These are phyloP conservation scores for Persicaria maculosa DNA, from an alignment of 148 eudicot species.

Conservation along the genomic window DNA sequence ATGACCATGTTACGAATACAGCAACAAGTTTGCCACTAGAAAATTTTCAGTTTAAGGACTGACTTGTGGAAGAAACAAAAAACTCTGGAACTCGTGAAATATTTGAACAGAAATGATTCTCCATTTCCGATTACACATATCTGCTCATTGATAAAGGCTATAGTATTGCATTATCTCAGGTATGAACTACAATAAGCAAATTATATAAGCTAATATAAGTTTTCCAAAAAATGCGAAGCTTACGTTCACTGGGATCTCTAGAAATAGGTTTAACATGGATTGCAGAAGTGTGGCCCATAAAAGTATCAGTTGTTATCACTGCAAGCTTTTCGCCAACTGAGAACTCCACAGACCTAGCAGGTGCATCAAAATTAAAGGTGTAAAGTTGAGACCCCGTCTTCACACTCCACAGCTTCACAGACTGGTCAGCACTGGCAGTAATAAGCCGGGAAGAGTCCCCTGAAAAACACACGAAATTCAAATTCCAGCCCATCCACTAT, in stretches of 20 bases:
- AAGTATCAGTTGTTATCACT: slow-evolving; percentile 82
- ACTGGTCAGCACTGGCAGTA: slow-evolving; percentile 96
- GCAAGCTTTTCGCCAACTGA: slow-evolving; percentile 73
- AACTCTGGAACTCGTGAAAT: not conserved
- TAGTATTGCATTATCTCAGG: not conserved
- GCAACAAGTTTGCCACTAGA: not conserved
- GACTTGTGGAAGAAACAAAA: not conserved
- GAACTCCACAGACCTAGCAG: slow-evolving; percentile 78
- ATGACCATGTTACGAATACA: not conserved
- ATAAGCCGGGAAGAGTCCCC: slow-evolving; percentile 77
- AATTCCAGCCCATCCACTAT: not conserved
- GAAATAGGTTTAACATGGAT: slow-evolving; percentile 78
- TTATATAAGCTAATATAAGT: not conserved
- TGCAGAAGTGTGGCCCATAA: slow-evolving; percentile 70
- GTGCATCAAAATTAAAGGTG: slow-evolving; percentile 71
- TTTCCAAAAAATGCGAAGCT: slow-evolving; percentile 9
- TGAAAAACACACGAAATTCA: slow-evolving; percentile 10
- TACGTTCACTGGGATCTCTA: slow-evolving; percentile 65
- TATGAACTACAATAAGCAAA: not conserved
- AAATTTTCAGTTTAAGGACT: not conserved
- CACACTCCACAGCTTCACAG: slow-evolving; percentile 85
- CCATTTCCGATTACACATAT: not conserved
- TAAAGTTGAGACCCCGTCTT: slow-evolving; percentile 50
- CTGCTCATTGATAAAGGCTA: not conserved
- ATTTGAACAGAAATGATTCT: not conserved